Base-by-base conservation (phyloP, 2,329 filamentous ascomycete genomes). In the Aspergillus novoparasiticus region DNA sequence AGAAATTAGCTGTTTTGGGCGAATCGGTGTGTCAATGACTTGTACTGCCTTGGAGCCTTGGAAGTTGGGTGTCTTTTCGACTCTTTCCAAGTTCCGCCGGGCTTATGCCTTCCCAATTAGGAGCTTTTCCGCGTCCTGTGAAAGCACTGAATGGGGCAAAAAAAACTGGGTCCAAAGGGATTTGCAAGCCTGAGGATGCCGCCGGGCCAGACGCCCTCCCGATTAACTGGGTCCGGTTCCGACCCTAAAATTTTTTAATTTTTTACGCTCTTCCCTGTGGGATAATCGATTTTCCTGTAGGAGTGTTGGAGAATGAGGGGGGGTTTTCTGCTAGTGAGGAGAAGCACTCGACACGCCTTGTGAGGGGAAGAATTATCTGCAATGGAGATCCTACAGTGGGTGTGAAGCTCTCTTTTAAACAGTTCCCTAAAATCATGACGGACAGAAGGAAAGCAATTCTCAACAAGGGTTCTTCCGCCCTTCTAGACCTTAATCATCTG, bases 1-100 rank as follows among this genome's bases (percentile, higher is more conserved):
- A 57, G 58, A 62, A 63, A 64, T 68, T 64, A 66, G 70, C 74
- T 76, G 71, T 72, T 76, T 76, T 73, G 68, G 74, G 75, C 70
- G 72, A 73, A 73, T 74, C 75, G 75, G 75, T 76, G 75, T 76
- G 68, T 59, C 66, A 55, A 14, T 55, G 51, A 55, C 32, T 39
- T 21, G 32, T 23, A 39, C n/a, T 28, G 34, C 51, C 51, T 55
- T 39, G n/a, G 34, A 43, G 58, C 57, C 57, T 50, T 58, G 55
- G 55, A 32, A 28, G n/a, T 28, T 8, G 23, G 30, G 57, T 60
- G 39, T 41, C 39, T 45, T 36, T 16, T 16, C 14, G 12, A 36
- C 34, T 16, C 34, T 36, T 16, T 36, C 34, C 6, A 36, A 16
- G 34, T 36, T 36, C 34, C 34, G 34, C 34, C 34, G 34, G 34